phyloP scores from a whole-genome alignment of 192 early-diverging fungal genomes.

The Coemansia sp. region DNA sequence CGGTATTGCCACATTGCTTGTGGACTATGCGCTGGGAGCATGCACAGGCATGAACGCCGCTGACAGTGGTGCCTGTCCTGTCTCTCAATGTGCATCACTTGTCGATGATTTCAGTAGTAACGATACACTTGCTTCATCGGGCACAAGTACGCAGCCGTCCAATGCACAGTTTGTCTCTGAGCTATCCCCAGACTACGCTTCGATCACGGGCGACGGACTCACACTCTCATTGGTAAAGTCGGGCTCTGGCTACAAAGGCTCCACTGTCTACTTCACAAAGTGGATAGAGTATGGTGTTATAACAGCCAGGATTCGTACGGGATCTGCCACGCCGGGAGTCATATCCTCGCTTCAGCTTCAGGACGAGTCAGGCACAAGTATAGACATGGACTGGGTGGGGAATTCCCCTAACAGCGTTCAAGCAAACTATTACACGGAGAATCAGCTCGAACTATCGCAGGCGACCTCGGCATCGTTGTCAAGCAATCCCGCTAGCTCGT shows the following conservation, averaged over 20 bases:
- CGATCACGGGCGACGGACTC: conserved; percentile 44
- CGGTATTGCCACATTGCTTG: conserved; percentile 22
- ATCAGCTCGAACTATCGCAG: conserved; percentile 41
- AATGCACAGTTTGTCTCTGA: conserved; percentile 56
- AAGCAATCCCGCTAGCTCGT: conserved; percentile 45
- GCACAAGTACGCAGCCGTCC: conserved; percentile 1
- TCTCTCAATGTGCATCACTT: conserved; percentile 20
- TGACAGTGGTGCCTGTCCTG: conserved; percentile 37
- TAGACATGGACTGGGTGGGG: conserved; percentile 66
- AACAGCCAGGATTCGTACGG: conserved; percentile 57
- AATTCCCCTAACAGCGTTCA: conserved; percentile 56
- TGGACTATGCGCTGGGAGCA: conserved; percentile 51
- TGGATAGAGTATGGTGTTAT: conserved; percentile 65
- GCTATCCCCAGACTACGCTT: conserved; percentile 48
- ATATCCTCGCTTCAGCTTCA: conserved; percentile 63
- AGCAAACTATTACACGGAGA: conserved; percentile 61
- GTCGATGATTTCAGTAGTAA: conserved; percentile 21
- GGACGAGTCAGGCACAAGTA: conserved; percentile 59
- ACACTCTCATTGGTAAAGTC: conserved; percentile 49
- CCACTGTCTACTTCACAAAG: conserved; percentile 45
- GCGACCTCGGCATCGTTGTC: conserved; percentile 24
- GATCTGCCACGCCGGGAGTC: conserved; percentile 56
- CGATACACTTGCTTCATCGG: conserved; percentile 6
- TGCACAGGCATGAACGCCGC: conserved; percentile 49
- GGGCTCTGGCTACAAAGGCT: conserved; percentile 49